These are phyloP conservation scores for Pisolithus thermaeus DNA, from an alignment of 1,284 basidiomycete species.

Conservation along the genomic window DNA sequence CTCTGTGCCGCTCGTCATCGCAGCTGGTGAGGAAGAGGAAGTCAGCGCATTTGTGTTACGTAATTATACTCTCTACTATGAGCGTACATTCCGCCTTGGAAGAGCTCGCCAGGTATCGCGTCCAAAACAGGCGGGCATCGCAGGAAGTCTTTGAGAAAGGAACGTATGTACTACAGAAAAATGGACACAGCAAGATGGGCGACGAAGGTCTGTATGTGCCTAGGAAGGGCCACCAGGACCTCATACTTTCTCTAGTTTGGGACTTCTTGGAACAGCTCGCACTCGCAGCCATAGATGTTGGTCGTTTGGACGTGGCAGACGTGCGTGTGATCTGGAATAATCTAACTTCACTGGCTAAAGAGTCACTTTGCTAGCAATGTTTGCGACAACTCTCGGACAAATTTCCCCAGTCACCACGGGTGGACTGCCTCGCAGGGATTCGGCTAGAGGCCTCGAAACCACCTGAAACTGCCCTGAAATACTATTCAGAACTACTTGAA, in stretches of 20 bases:
- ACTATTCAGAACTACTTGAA: slow-evolving; percentile 65
- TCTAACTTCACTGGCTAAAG: slow-evolving; percentile 9
- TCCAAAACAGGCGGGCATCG: slow-evolving; percentile 63
- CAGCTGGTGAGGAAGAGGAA: neutral
- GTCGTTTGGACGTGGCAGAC: slow-evolving; percentile 74
- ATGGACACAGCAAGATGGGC: slow-evolving; percentile 43
- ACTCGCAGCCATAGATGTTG: slow-evolving; percentile 82
- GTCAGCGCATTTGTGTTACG: neutral
- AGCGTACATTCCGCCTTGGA: slow-evolving; percentile 43
- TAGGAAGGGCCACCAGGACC: neutral
- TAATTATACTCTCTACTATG: neutral
- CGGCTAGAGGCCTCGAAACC: slow-evolving; percentile 73
- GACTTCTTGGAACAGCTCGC: slow-evolving; percentile 84
- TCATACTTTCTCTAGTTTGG: slow-evolving; percentile 55
- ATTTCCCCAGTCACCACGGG: slow-evolving; percentile 81
- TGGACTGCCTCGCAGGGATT: slow-evolving; percentile 81
- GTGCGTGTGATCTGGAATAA: slow-evolving; percentile 42
- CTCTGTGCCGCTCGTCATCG: neutral
- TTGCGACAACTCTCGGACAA: slow-evolving; percentile 60
- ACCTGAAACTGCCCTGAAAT: slow-evolving; percentile 57
- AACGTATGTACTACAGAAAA: slow-evolving; percentile 48
- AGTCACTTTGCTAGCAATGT: slow-evolving; percentile 45
- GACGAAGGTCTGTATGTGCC: slow-evolving; percentile 47
- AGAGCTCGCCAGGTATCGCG: slow-evolving; percentile 63
- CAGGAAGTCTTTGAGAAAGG: slow-evolving; percentile 69